These are phyloP conservation scores for Spathaspora sp. DNA, from an alignment of 1,139 yeast genomes.

Conservation along the genomic window DNA sequence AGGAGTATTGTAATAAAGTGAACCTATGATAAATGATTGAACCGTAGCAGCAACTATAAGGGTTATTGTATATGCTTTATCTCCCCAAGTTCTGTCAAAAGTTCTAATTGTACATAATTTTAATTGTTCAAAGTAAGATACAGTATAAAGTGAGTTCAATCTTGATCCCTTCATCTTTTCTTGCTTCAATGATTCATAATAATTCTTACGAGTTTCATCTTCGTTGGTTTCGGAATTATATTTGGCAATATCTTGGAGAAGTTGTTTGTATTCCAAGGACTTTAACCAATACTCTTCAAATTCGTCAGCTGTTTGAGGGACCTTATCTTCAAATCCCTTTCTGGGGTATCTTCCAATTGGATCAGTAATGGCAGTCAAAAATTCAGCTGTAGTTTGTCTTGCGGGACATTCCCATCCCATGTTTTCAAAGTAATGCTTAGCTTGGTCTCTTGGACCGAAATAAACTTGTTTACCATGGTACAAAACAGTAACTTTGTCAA, in stretches of 20 bases:
- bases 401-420: slow-evolving; percentile 65
- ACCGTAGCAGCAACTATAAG: slow-evolving; percentile 45
- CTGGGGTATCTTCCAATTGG: slow-evolving; percentile 47
- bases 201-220: slow-evolving; percentile 37
- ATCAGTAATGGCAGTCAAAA: slow-evolving; percentile 67
- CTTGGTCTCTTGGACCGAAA: slow-evolving; percentile 55
- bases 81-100: slow-evolving; percentile 51
- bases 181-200: slow-evolving; percentile 36
- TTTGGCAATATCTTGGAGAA: slow-evolving; percentile 40
- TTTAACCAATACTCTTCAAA: slow-evolving; percentile 56
- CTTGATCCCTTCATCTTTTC: slow-evolving; percentile 45
- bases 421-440: slow-evolving; percentile 52
- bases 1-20: slow-evolving; percentile 49
- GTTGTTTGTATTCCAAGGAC: slow-evolving; percentile 46
- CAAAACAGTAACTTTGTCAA: slow-evolving; percentile 63
- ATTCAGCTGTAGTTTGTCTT: slow-evolving; percentile 66
- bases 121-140: slow-evolving; percentile 47
- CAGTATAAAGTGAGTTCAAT: slow-evolving; percentile 43
- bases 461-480: slow-evolving; percentile 60
- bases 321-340: slow-evolving; percentile 50
- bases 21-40: slow-evolving; percentile 55
- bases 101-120: slow-evolving; percentile 47
- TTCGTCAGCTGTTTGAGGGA: slow-evolving; percentile 58
- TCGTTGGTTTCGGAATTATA: slow-evolving; percentile 35
- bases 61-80: slow-evolving; percentile 48